A percentile compares a stretch with the other conserved stretches of the same genome.
phyloP scores from a whole-genome alignment of 2,329 filamentous ascomycete genomes.

The Cryphonectria carpinicola region DNA sequence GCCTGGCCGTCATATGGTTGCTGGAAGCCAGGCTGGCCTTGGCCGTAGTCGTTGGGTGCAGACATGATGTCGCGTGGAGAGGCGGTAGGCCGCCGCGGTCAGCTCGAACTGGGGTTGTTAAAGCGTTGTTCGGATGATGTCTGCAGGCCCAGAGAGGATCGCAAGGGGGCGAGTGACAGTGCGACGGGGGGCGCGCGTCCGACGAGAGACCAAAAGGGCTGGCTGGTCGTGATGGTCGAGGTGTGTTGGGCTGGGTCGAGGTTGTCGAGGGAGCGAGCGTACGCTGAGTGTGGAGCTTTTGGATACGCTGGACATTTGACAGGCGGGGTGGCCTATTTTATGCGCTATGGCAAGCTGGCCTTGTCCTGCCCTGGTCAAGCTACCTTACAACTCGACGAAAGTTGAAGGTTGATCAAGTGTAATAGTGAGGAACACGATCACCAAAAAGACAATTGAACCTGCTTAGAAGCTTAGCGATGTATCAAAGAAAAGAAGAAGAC shows the following conservation, averaged over 20 bases:
- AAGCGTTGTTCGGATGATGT: conserved; percentile 24
- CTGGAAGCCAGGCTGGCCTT: conserved; percentile 46
- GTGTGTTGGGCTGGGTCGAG: conserved; percentile 12
- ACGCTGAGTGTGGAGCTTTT: conserved; percentile 18
- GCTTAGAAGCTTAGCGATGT: background rate
- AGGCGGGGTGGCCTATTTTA: conserved; percentile 21
- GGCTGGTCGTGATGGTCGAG: conserved; percentile 15
- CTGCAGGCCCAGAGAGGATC: conserved; percentile 24
- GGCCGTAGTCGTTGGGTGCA: conserved; percentile 59
- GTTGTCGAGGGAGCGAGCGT: conserved; percentile 15
- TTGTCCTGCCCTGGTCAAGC: conserved; percentile 7
- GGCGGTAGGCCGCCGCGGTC: conserved; percentile 30
- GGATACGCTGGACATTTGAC: conserved; percentile 15
- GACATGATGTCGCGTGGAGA: conserved; percentile 52
- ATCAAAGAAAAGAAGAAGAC: background rate
- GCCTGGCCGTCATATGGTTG: conserved; percentile 40
- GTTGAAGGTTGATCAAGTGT: background rate
- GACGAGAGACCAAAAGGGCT: conserved; percentile 1
- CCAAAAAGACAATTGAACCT: background rate
- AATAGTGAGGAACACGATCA: background rate
- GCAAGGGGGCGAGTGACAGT: conserved; percentile 4
- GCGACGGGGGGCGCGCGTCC: background rate
- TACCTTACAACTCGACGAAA: background rate
- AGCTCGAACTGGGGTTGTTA: conserved; percentile 32
- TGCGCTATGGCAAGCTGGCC: conserved; percentile 27